Evolutionary conservation across 352 stramenopile genomes (phyloP).

Genomic region (Lagenidium giganteum): DNA sequence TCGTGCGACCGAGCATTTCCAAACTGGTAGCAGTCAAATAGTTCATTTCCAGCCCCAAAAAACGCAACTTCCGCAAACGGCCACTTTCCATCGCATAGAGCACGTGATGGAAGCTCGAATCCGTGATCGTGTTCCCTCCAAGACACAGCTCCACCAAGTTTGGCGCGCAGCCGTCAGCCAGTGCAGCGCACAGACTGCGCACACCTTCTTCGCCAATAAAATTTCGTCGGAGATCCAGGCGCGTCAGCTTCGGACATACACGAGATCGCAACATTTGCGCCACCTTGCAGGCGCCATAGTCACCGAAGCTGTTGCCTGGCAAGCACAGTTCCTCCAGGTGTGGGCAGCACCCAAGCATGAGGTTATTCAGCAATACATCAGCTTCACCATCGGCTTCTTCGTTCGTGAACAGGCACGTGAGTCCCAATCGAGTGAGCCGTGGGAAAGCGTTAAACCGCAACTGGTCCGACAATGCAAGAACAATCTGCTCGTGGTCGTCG

Average conservation of each 20-base stretch:
- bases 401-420: conserved; percentile 73
- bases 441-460: conserved; percentile 40
- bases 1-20: conserved; percentile 62
- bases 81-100: conserved; percentile 63
- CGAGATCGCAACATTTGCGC: conserved; percentile 60
- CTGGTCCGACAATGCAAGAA: conserved; percentile 44
- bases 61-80: conserved; percentile 41
- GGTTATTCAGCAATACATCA: conserved; percentile 57
- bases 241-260: conserved; percentile 54
- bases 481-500: conserved; percentile 73
- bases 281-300: conserved; percentile 63
- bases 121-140: conserved; percentile 65
- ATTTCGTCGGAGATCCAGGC: conserved; percentile 61
- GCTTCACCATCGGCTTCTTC: conserved; percentile 65
- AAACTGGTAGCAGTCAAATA: conserved; percentile 61
- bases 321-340: conserved; percentile 59
- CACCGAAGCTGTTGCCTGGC: conserved; percentile 65
- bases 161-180: conserved; percentile 49
- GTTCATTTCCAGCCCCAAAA: conserved; percentile 74
- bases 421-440: conserved; percentile 34
- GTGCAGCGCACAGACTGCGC: conserved; percentile 43
- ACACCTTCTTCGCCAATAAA: conserved; percentile 70
- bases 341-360: conserved; percentile 61
- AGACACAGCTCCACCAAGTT: conserved; percentile 61
- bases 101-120: conserved; percentile 67